Percentiles rank a stretch among this genome's conserved stretches.
Evolutionary conservation across 2,329 filamentous ascomycete species (phyloP).

Genomic region (Apiospora marii): DNA sequence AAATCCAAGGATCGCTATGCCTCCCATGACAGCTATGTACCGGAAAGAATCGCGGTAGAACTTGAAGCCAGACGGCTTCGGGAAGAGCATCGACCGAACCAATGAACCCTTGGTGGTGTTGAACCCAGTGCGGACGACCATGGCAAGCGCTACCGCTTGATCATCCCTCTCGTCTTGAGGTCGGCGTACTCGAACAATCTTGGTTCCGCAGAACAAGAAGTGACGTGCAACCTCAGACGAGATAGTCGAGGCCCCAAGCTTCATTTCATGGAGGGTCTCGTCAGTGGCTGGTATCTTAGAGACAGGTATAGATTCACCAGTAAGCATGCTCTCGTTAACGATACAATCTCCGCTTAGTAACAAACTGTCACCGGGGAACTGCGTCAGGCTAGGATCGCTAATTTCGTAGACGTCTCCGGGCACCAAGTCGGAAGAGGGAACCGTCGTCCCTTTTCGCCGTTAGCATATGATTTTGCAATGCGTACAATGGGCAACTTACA

Average conservation of each 20-base stretch:
- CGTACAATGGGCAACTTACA: constrained; percentile 61
- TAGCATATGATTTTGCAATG: constrained; percentile 39
- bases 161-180: constrained; percentile 87
- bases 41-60: constrained; percentile 98
- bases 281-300: constrained; percentile 88
- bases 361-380: constrained; percentile 92
- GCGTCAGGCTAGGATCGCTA: constrained; percentile 86
- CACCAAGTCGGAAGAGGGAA: constrained; percentile 86
- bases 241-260: constrained; percentile 82
- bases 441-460: constrained; percentile 36
- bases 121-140: constrained; percentile 94
- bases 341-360: constrained; percentile 95
- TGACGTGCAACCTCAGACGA: constrained; percentile 85
- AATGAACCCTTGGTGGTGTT: constrained; percentile 97
- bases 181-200: constrained; percentile 87
- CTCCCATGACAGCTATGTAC: constrained; percentile 96
- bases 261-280: constrained; percentile 76
- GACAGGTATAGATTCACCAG: constrained; percentile 95
- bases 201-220: constrained; percentile 94
- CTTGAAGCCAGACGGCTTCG: constrained; percentile 97
- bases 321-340: constrained; percentile 99
- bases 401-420: constrained; percentile 97
- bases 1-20: constrained; percentile 86
- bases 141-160: constrained; percentile 88
- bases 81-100: constrained; percentile 97